These are phyloP conservation scores for Hypoxylon sp. DNA, from an alignment of 2,329 filamentous ascomycete species.

Conservation along the genomic window DNA sequence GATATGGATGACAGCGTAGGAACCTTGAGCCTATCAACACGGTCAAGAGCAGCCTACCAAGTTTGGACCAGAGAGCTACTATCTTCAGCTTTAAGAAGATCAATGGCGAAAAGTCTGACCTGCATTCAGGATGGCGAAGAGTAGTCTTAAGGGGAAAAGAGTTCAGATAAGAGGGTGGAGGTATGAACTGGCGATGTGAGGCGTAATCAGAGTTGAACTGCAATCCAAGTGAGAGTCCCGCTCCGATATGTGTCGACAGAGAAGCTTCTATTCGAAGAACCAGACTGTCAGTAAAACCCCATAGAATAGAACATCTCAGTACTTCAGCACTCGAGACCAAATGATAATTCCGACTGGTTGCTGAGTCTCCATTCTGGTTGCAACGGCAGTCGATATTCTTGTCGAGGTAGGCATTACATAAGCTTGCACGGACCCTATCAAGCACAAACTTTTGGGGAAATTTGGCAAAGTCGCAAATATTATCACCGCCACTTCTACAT, in stretches of 20 bases:
- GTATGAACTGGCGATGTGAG: neutral
- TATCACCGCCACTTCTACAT: conserved; percentile 1
- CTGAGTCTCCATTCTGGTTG: neutral
- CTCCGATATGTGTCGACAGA: neutral
- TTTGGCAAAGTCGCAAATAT: conserved; percentile 11
- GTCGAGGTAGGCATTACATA: conserved; percentile 4
- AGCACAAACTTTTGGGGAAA: conserved; percentile 15
- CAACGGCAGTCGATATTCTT: neutral
- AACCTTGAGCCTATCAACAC: too few relatives aligned
- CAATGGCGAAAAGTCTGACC: neutral
- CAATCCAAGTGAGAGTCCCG: neutral
- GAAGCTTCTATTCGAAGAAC: neutral
- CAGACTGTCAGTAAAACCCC: neutral
- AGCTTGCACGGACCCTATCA: conserved; percentile 17
- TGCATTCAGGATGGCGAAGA: neutral
- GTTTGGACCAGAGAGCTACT: neutral
- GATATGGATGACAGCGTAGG: too few relatives aligned
- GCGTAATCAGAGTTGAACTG: neutral
- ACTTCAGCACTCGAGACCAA: neutral
- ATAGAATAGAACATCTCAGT: neutral
- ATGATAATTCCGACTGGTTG: neutral
- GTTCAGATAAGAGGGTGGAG: neutral
- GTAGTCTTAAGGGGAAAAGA: neutral
- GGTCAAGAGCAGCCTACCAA: neutral
- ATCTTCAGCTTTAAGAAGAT: neutral